Evolutionary conservation across 495 filamentous ascomycete species (phyloP).

Genomic region (Acidomyces sp.): DNA sequence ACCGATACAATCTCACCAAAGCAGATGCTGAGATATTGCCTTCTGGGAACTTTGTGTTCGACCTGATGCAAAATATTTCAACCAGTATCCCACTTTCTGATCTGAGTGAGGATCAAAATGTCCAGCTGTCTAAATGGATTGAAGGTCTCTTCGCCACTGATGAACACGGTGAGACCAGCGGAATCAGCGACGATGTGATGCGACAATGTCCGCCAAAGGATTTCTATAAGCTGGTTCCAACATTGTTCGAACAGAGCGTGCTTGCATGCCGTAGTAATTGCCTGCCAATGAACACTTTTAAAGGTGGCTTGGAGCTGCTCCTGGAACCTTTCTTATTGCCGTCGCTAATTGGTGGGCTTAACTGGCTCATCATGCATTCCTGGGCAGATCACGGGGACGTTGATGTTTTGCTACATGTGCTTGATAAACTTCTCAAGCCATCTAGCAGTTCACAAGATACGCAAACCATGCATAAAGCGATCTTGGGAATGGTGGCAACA

Average conservation of each 20-base stretch:
- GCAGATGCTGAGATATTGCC: conserved; percentile 51
- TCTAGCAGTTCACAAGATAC: conserved; percentile 69
- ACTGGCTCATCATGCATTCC: conserved; percentile 69
- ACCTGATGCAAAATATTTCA: conserved; percentile 54
- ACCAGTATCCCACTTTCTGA: conserved; percentile 49
- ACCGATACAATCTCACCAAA: conserved; percentile 63
- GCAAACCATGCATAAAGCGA: conserved; percentile 62
- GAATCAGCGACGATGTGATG: conserved; percentile 80
- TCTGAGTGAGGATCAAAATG: conserved; percentile 58
- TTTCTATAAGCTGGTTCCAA: conserved; percentile 84
- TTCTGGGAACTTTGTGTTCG: conserved; percentile 62
- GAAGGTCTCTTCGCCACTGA: conserved; percentile 66
- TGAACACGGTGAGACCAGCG: conserved; percentile 36
- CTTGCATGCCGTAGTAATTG: conserved; percentile 57
- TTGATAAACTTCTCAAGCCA: conserved; percentile 64
- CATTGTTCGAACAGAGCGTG: conserved; percentile 74
- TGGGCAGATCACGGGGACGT: conserved; percentile 47
- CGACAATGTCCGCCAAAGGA: conserved; percentile 82
- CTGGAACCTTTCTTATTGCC: conserved; percentile 83
- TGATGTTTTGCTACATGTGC: conserved; percentile 57
- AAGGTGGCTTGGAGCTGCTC: conserved; percentile 76
- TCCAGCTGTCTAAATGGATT: conserved; percentile 73
- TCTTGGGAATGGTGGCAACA: conserved; percentile 69
- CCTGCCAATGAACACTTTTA: conserved; percentile 67
- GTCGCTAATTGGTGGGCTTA: conserved; percentile 67